Percentiles rank a stretch among this genome's conserved stretches.
phyloP scores from a whole-genome alignment of 2,329 filamentous ascomycete species.

The Scytalidium sp. region DNA sequence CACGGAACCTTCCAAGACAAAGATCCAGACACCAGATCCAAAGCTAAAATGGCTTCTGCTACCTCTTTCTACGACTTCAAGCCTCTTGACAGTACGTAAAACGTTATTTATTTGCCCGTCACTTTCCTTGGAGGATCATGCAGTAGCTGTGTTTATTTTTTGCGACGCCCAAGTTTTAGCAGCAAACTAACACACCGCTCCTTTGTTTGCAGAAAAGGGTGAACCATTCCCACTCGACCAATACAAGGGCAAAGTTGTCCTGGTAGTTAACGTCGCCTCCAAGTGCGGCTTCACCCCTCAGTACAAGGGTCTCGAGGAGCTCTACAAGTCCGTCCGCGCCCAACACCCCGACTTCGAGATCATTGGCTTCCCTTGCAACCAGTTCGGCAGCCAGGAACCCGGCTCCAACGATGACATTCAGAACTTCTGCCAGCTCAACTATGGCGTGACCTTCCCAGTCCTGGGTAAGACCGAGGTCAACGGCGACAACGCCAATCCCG shows the following conservation, averaged over 20 bases:
- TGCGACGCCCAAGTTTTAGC: neutral
- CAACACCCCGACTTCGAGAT: slow-evolving; percentile 78
- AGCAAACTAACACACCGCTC: slow-evolving; percentile 8
- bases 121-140: too few relatives aligned
- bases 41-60: slow-evolving; percentile 59
- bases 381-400: slow-evolving; percentile 90
- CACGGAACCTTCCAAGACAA: neutral
- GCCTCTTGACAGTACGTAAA: slow-evolving; percentile 75
- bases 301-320: slow-evolving; percentile 83
- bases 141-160: too few relatives aligned
- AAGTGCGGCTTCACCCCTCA: slow-evolving; percentile 99
- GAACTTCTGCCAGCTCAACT: slow-evolving; percentile 87
- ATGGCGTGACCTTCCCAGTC: slow-evolving; percentile 88
- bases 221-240: slow-evolving; percentile 64
- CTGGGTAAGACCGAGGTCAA: slow-evolving; percentile 94
- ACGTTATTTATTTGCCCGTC: neutral
- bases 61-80: slow-evolving; percentile 81
- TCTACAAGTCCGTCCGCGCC: slow-evolving; percentile 75
- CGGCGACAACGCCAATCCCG: slow-evolving; percentile 73
- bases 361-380: slow-evolving; percentile 97
- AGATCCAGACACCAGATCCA: neutral
- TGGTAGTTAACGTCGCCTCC: slow-evolving; percentile 96
- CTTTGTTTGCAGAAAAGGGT: slow-evolving; percentile 62
- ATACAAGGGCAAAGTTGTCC: slow-evolving; percentile 88
- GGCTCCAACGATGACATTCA: slow-evolving; percentile 75